phyloP scores from a whole-genome alignment of 805 yeast species.

The Blastobotrys robertii region DNA sequence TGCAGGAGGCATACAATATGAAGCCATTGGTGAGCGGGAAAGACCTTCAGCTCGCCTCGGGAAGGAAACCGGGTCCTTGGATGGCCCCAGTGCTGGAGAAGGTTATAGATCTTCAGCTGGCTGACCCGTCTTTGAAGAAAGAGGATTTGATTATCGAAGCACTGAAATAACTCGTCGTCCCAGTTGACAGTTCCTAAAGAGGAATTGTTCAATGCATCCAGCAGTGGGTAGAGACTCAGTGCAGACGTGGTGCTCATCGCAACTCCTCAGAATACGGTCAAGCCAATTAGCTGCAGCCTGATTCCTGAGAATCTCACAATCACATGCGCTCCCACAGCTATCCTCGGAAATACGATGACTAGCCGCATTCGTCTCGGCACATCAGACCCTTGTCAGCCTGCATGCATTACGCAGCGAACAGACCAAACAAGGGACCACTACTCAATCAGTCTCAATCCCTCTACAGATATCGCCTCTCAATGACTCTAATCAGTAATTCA shows the following conservation, averaged over 20 bases:
- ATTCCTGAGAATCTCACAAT: too few species aligned
- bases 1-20: conserved; percentile 37
- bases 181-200: too few species aligned
- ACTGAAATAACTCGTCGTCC: too few species aligned
- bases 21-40: conserved; percentile 66
- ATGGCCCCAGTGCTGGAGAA: conserved; percentile 46
- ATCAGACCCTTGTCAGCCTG: too few species aligned
- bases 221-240: too few species aligned
- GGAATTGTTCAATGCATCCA: too few species aligned
- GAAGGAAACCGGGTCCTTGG: conserved; percentile 80
- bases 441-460: not conserved
- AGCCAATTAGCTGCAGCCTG: too few species aligned
- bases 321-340: too few species aligned
- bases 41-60: conserved; percentile 40
- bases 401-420: not conserved
- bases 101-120: conserved; percentile 68
- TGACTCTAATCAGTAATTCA: not conserved
- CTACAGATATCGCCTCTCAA: too few species aligned
- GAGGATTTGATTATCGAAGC: conserved; percentile 32
- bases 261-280: not conserved
- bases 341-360: too few species aligned
- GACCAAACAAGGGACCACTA: not conserved
- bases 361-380: too few species aligned
- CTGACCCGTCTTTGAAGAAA: conserved; percentile 46
- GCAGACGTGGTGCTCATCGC: too few species aligned